Evolutionary conservation across 768 basidiomycete genomes (phyloP).

Genomic region (Butyriboletus loyo): DNA sequence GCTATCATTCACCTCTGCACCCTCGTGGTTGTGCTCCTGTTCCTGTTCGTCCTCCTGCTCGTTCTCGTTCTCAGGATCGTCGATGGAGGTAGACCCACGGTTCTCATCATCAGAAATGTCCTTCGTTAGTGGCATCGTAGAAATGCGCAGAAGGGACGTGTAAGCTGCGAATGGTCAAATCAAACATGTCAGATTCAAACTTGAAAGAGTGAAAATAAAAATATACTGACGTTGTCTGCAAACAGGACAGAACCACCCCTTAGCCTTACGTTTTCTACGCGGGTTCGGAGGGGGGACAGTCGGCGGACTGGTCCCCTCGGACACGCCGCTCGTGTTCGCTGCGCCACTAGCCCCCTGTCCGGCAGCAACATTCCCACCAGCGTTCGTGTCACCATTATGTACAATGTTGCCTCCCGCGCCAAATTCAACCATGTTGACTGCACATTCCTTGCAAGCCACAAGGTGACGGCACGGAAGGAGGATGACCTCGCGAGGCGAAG

Average conservation of each 20-base stretch:
- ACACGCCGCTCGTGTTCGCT: conserved; percentile 18
- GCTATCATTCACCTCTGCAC: neutral
- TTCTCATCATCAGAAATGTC: conserved; percentile 34
- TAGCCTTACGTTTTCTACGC: conserved; percentile 86
- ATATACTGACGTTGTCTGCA: conserved; percentile 87
- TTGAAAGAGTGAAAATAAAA: neutral
- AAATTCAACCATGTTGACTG: conserved; percentile 96
- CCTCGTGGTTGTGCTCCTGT: conserved; percentile 15
- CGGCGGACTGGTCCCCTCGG: conserved; percentile 22
- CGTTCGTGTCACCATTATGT: conserved; percentile 44
- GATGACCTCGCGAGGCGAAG: conserved; percentile 86
- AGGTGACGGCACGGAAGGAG: conserved; percentile 91
- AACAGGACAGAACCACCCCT: conserved; percentile 97
- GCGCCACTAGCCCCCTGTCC: conserved; percentile 21
- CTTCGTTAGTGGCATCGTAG: conserved; percentile 58
- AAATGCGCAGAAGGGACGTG: conserved; percentile 81
- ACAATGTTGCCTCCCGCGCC: conserved; percentile 87
- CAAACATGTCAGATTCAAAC: neutral
- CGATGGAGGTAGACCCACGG: conserved; percentile 23
- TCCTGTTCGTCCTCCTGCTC: conserved; percentile 8
- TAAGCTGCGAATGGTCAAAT: conserved; percentile 52
- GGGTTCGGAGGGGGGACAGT: conserved; percentile 36
- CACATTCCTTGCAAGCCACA: conserved; percentile 94
- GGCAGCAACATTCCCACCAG: conserved; percentile 21
- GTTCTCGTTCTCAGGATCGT: conserved; percentile 25